Evolutionary conservation across 768 basidiomycete species (phyloP).

Genomic region (Hericium erinaceus): DNA sequence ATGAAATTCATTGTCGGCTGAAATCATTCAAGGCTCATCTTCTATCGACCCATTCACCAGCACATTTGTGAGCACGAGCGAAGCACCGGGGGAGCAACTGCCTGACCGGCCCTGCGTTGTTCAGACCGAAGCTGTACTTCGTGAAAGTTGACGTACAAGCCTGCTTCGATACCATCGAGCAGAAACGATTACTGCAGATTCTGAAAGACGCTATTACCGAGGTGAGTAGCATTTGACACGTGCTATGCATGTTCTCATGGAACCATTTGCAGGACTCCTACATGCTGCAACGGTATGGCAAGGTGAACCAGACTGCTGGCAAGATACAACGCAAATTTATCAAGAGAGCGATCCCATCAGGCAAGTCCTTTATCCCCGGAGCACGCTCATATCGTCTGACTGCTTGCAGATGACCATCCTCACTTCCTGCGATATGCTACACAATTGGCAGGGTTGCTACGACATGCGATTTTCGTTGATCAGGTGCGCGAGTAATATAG

Average conservation of each 20-base stretch:
- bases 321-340: conserved; percentile 48
- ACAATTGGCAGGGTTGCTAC: conserved; percentile 53
- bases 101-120: neutral
- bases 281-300: conserved; percentile 59
- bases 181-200: conserved; percentile 74
- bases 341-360: conserved; percentile 58
- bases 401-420: conserved; percentile 54
- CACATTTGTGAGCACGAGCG: conserved; percentile 40
- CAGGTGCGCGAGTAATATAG: conserved; percentile 36
- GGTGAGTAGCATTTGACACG: conserved; percentile 26
- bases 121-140: conserved; percentile 84
- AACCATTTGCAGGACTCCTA: conserved; percentile 52
- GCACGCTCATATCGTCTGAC: neutral
- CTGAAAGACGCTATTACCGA: conserved; percentile 65
- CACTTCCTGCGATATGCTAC: conserved; percentile 67
- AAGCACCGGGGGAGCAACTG: neutral
- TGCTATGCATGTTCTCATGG: neutral
- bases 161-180: conserved; percentile 95
- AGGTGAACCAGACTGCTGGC: conserved; percentile 47
- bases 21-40: conserved; percentile 59
- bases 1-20: conserved; percentile 72
- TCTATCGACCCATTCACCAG: conserved; percentile 26
- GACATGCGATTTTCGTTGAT: conserved; percentile 80
- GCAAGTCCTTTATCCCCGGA: conserved; percentile 26
- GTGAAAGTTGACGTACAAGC: conserved; percentile 95